Evolutionary conservation across 345 rosid genomes (phyloP), one percentile per base, ranked within the genome.

Genomic region (Bruguiera parviflora): DNA sequence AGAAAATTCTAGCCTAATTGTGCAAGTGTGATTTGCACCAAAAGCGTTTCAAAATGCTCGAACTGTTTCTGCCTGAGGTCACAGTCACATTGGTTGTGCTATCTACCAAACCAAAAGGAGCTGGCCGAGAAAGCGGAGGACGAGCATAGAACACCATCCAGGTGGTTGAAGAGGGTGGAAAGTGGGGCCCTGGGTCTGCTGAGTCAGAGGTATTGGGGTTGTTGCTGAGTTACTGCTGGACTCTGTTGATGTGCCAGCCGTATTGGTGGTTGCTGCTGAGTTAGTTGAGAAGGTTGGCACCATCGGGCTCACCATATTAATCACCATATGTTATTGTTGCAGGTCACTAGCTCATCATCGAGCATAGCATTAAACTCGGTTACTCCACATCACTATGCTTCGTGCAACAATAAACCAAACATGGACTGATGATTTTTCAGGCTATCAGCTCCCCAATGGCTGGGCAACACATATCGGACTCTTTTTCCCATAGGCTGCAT

Each of bases 141-240:
- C 66, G 88, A 21, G 86, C 82, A 67, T 89, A 87, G 71, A 80
- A 89, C 70, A 79, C 80, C 78, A 88, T 80, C 94, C 87, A 2
- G 89, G 94, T 10, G 89, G 92, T 83, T 86, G 95, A 53, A 89
- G 84, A 3, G 88, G 90, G 70, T 80, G 84, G 68, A 91, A 89
- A 78, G 73, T 73, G 49, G 85, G 88, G 65, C 79, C 1, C 0
- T 84, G 86, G 11, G 73, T 79, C 52, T 76, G 89, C 62, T 84
- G 91, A 35, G 70, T 66, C 57, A 57, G 7, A 33, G 37, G 66
- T 46, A 65, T 22, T 35, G 59, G 69, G 37, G 10, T 19, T 67
- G 82, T 35, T 62, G 83, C 73, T 83, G 83, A 27, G 65, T 21
- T 53, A 70, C 20, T 28, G 74, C 63, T 28, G 70, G 37, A 33